phyloP scores from a whole-genome alignment of 2,329 filamentous ascomycete species.

The Achaetomium macrosporum region DNA sequence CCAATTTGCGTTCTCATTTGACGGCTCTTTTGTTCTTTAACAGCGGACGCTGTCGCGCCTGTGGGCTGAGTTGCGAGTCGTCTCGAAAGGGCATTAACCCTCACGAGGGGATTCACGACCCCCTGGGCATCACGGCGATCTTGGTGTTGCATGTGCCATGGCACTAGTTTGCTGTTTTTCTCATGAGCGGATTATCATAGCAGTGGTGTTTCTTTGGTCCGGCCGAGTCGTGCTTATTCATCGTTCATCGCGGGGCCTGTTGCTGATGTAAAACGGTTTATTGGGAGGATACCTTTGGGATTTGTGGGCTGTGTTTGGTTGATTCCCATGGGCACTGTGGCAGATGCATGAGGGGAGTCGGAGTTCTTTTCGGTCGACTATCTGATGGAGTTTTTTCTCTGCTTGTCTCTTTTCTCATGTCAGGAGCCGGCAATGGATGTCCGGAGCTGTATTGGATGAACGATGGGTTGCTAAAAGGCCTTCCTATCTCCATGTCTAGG shows the following conservation, averaged over 20 bases:
- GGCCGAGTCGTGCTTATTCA: not conserved
- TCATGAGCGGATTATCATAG: slow-evolving; percentile 1
- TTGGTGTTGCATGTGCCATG: no score
- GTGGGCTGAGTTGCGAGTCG: no score
- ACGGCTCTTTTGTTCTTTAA: not conserved
- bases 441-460: no score
- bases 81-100: no score
- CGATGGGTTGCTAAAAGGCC: no score
- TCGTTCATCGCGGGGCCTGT: not conserved
- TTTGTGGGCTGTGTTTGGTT: slow-evolving; percentile 1
- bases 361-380: not conserved
- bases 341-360: not conserved
- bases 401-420: no score
- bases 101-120: no score
- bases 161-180: not conserved
- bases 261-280: slow-evolving; percentile 11
- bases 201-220: slow-evolving; percentile 9
- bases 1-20: not conserved
- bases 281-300: slow-evolving; percentile 8
- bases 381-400: no score
- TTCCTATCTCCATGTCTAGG: no score
- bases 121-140: no score
- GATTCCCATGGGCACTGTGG: not conserved
- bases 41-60: no score
- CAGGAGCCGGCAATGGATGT: no score